Evolutionary conservation across 2,329 filamentous ascomycete genomes (phyloP).

Genomic region (Trichophyton simii): DNA sequence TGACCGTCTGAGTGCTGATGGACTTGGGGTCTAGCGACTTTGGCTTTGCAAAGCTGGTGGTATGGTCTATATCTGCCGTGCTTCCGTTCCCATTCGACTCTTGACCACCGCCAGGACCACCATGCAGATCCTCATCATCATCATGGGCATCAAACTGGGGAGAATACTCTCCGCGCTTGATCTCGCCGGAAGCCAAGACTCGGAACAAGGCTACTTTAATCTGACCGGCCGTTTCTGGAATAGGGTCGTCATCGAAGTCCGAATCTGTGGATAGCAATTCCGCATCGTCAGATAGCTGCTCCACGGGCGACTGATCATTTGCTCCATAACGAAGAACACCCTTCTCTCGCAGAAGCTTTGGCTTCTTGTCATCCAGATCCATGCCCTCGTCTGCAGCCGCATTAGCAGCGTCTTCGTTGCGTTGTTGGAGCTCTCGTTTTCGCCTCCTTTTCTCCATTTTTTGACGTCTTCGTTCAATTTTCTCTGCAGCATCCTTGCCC

Average conservation of each 20-base stretch:
- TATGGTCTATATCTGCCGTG: constrained; percentile 84
- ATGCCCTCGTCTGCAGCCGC: constrained; percentile 30
- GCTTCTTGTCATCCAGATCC: constrained; percentile 26
- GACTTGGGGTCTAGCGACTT: constrained; percentile 93
- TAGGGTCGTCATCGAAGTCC: constrained; percentile 57
- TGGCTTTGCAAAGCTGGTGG: constrained; percentile 92
- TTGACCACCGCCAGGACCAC: constrained; percentile 34
- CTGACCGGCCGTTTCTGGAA: constrained; percentile 85
- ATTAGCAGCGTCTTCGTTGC: constrained; percentile 35
- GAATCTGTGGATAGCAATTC: constrained; percentile 53
- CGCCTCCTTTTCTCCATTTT: constrained; percentile 73
- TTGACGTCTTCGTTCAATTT: constrained; percentile 51
- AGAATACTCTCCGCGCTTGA: constrained; percentile 95
- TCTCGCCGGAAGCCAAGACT: constrained; percentile 87
- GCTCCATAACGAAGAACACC: constrained; percentile 68
- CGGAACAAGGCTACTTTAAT: constrained; percentile 97
- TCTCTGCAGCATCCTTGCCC: constrained; percentile 78
- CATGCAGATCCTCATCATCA: constrained; percentile 61
- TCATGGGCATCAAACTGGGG: constrained; percentile 96
- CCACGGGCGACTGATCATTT: constrained; percentile 61
- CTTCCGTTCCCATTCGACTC: constrained; percentile 34
- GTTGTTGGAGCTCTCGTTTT: constrained; percentile 55
- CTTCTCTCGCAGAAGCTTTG: constrained; percentile 27
- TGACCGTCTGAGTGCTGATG: constrained; percentile 98
- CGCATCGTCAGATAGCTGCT: constrained; percentile 60